A percentile compares a stretch with the other conserved stretches of the same genome.
Conservation (phyloP, 768 basidiomycete genomes). For the Collybia sordida region DNA sequence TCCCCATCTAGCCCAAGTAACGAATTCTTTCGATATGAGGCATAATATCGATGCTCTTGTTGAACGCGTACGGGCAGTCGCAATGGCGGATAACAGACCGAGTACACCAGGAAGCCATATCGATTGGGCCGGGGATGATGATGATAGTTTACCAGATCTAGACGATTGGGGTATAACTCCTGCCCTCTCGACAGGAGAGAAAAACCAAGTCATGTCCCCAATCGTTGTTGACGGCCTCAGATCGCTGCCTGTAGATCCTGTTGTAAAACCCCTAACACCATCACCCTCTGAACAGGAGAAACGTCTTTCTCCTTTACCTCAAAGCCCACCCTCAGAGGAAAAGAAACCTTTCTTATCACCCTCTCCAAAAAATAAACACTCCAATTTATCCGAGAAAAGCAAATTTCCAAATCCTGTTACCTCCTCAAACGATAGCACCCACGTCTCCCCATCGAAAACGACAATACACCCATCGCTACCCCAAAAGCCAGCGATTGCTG, state of each 20-base stretch:
- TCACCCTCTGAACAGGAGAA: conserved; percentile 2
- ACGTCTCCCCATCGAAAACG: conserved; percentile 7
- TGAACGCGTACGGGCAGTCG: conserved; percentile 71
- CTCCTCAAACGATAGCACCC: conserved; percentile 3
- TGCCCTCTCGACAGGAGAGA: conserved; percentile 24
- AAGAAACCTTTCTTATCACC: not conserved
- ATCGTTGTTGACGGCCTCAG: conserved; percentile 64
- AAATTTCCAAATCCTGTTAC: not conserved
- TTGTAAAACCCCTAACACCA: conserved; percentile 18
- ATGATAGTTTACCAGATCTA: conserved; percentile 78
- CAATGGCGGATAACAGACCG: conserved; percentile 67
- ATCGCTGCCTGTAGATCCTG: conserved; percentile 50
- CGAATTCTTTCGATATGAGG: conserved; percentile 44
- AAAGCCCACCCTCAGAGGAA: too few relatives aligned
- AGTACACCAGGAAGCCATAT: conserved; percentile 77
- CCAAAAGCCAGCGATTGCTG: conserved; percentile 9
- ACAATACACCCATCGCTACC: conserved; percentile 17
- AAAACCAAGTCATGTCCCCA: conserved; percentile 58
- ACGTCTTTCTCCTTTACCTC: not conserved
- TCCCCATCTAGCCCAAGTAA: conserved; percentile 44
- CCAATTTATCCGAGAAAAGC: not conserved
- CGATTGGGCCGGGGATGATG: conserved; percentile 89
- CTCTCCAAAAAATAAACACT: not conserved
- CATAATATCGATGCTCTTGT: conserved; percentile 76
- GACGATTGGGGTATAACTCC: conserved; percentile 82